Conservation (phyloP, 768 basidiomycete genomes). For the Agrocybe pediades region DNA sequence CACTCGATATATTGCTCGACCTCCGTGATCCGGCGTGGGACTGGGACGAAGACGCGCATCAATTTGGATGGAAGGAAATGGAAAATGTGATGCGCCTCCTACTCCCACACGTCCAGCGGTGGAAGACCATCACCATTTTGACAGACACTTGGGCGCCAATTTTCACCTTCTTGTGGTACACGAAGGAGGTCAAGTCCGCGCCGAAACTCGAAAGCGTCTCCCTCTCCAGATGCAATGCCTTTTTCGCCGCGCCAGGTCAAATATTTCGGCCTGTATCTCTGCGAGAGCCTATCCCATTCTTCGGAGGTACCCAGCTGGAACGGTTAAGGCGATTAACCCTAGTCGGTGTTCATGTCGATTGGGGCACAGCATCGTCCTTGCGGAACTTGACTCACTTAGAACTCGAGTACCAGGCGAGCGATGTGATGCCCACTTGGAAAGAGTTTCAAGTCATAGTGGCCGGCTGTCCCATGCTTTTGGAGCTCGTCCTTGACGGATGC, state of each 20-base stretch:
- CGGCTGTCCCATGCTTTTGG: slow-evolving; percentile 41
- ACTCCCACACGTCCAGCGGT: slow-evolving; percentile 45
- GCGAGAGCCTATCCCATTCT: slow-evolving; percentile 42
- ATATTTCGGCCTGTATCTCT: slow-evolving; percentile 45
- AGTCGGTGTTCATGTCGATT: slow-evolving; percentile 61
- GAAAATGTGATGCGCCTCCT: slow-evolving; percentile 45
- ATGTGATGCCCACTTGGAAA: slow-evolving; percentile 53
- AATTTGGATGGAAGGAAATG: slow-evolving; percentile 45
- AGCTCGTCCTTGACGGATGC: slow-evolving; percentile 54
- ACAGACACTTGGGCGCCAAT: slow-evolving; percentile 65
- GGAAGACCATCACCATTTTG: slow-evolving; percentile 50
- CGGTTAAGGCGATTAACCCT: slow-evolving; percentile 44
- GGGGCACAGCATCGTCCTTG: slow-evolving; percentile 42
- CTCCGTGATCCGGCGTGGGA: slow-evolving; percentile 60
- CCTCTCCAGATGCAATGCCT: slow-evolving; percentile 60
- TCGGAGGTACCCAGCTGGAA: slow-evolving; percentile 37
- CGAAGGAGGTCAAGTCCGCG: slow-evolving; percentile 30
- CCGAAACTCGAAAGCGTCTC: slow-evolving; percentile 42
- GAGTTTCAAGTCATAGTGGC: slow-evolving; percentile 47
- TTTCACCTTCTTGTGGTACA: slow-evolving; percentile 48
- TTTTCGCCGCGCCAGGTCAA: slow-evolving; percentile 46
- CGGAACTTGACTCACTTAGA: slow-evolving; percentile 46
- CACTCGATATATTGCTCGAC: slow-evolving; percentile 56
- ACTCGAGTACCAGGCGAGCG: slow-evolving; percentile 55
- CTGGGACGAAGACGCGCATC: slow-evolving; percentile 50